Conservation (phyloP, 2,329 filamentous ascomycete species). For the Botrytis byssoidea region DNA sequence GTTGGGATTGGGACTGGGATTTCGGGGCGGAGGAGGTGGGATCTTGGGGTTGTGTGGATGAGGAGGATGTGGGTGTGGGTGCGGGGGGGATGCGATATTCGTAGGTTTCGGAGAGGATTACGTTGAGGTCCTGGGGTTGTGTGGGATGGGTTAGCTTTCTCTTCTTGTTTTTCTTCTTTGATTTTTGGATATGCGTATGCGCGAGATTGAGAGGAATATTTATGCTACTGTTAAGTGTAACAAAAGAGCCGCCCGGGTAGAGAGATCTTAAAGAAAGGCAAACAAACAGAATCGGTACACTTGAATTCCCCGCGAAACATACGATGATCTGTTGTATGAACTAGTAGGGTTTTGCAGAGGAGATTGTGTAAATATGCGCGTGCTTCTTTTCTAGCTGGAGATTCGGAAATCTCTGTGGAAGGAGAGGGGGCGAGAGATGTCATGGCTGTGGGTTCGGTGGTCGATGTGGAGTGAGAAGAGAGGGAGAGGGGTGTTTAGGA, state of each 20-base stretch:
- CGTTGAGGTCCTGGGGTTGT: conserved; percentile 69
- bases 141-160: not conserved
- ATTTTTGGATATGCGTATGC: not conserved
- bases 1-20: conserved; percentile 12
- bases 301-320: conserved; percentile 91
- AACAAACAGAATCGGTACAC: conserved; percentile 83
- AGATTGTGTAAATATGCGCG: conserved; percentile 61
- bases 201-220: not conserved
- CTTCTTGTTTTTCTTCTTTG: no score
- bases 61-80: not conserved
- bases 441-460: not conserved
- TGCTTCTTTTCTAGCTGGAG: conserved; percentile 47
- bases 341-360: conserved; percentile 73
- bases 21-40: not conserved
- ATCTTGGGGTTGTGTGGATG: conserved; percentile 59
- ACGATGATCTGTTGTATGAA: conserved; percentile 78
- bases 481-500: not conserved
- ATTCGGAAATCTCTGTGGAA: not conserved
- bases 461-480: not conserved
- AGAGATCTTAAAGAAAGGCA: conserved; percentile 11
- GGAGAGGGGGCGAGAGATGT: not conserved
- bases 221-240: not conserved
- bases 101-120: conserved; percentile 81
- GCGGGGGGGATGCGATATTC: conserved; percentile 77
- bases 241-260: not conserved